These are phyloP conservation scores for Crithidia bombi DNA, from an alignment of 208 protist genomes.

Conservation along the genomic window DNA sequence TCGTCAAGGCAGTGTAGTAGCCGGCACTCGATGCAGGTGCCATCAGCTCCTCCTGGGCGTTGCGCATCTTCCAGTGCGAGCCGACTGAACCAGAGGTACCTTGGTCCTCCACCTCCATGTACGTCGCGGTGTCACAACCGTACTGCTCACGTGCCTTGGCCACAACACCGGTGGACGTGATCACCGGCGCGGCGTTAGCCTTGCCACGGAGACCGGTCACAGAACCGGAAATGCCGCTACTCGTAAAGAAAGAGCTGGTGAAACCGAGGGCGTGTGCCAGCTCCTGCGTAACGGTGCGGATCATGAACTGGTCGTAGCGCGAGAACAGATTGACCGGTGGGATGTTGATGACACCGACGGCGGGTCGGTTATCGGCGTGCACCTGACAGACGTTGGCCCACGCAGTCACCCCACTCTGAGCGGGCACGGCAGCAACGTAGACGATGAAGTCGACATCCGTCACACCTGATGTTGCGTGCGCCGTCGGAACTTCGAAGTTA, in stretches of 20 bases:
- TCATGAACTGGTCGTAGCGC: not conserved
- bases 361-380: constrained; percentile 21
- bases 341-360: constrained; percentile 61
- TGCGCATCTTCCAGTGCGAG: constrained; percentile 89
- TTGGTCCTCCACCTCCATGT: constrained; percentile 83
- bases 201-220: constrained; percentile 47
- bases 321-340: constrained; percentile 35
- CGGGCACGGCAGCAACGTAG: constrained; percentile 62
- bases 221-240: not conserved
- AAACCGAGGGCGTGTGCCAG: constrained; percentile 90
- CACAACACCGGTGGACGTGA: constrained; percentile 44
- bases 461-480: constrained; percentile 47
- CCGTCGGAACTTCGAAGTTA: constrained; percentile 12
- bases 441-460: constrained; percentile 62
- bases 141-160: constrained; percentile 58
- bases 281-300: constrained; percentile 69
- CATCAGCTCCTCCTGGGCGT: constrained; percentile 90
- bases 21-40: constrained; percentile 18
- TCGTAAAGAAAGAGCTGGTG: constrained; percentile 17
- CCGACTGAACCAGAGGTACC: constrained; percentile 41
- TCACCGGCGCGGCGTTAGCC: constrained; percentile 11
- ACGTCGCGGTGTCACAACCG: constrained; percentile 52
- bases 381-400: constrained; percentile 58
- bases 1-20: constrained; percentile 78
- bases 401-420: constrained; percentile 7